Evolutionary conservation across 2,329 filamentous ascomycete genomes (phyloP), one percentile per base, ranked within the genome.

Genomic region (Emmonsiellopsis sp.): DNA sequence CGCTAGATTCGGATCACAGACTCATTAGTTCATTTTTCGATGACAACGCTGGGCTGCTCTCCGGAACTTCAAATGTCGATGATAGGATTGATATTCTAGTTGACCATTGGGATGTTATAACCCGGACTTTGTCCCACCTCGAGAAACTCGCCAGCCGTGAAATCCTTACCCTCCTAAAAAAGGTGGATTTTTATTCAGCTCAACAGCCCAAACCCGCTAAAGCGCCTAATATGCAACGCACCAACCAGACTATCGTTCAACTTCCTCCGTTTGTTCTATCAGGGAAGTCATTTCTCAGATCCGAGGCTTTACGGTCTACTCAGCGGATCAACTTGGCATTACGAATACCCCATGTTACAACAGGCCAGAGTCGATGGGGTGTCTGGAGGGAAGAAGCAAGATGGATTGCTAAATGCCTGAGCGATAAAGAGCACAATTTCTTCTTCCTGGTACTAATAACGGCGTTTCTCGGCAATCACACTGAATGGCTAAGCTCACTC

Each of bases 341-440:
- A 59, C 75, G 77, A 56, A 79, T 79, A 34, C 79, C 78, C 13
- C 74, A 75, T 48, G 80, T 81, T 8, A 68, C 77, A 53, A 80
- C 79, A 2, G 80, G 80, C 3, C 79, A 82, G 59, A 78, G 76
- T 49, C 74, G 77, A 55, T 82, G 79, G 77, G 79, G 78, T 9
- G 74, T 81, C 9, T 83, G 80, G 80, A 74, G 79, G 53, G 79
- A 82, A 58, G 80, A 83, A 65, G 78, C 79, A 42, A 72, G 79
- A 57, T 80, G 76, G 65, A 75, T 82, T 42, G 74, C 76, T n/a
- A 73, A 75, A 45, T 76, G 73, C 58, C 73, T 79, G 42, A 78
- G 77, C 34, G 71, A 75, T 49, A 77, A 76, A 62, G 78, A 82
- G 54, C 75, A 81, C 56, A 80, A 79, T 50, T 79, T 80, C 60